Conservation (phyloP, 2,329 filamentous ascomycete species). For the Epicoccum nigrum region DNA sequence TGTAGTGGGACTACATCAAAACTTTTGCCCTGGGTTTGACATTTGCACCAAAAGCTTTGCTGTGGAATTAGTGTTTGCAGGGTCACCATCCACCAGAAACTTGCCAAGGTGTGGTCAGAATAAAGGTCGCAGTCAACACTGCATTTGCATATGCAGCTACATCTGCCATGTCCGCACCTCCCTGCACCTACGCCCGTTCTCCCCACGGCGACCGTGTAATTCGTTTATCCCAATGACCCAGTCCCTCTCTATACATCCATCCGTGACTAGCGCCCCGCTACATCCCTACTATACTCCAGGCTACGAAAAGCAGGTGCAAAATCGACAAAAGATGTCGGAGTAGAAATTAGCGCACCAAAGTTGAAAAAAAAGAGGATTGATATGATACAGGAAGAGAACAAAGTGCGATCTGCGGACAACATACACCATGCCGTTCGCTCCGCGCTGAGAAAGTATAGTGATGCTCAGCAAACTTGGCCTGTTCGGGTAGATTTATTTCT, state of each 20-base stretch:
- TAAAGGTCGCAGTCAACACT: no score
- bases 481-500: not conserved
- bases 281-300: slow-evolving; percentile 9
- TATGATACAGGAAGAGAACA: slow-evolving; percentile 9
- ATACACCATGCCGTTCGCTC: slow-evolving; percentile 4
- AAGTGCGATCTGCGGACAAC: slow-evolving; percentile 3
- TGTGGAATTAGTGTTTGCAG: no score
- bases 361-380: slow-evolving; percentile 1
- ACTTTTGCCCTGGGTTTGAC: no score
- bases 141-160: slow-evolving; percentile 3
- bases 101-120: no score
- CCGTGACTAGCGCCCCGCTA: slow-evolving; percentile 2
- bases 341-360: slow-evolving; percentile 15
- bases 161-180: not conserved
- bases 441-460: slow-evolving; percentile 4
- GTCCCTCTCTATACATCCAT: slow-evolving; percentile 7
- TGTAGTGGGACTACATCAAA: no score
- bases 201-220: slow-evolving; percentile 1
- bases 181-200: not conserved
- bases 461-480: not conserved
- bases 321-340: not conserved
- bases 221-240: slow-evolving; percentile 1
- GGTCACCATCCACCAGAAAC: no score
- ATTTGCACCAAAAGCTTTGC: no score
- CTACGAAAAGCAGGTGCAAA: slow-evolving; percentile 1